Evolutionary conservation across 495 filamentous ascomycete genomes (phyloP).

Genomic region (Entonaema liquescens): DNA sequence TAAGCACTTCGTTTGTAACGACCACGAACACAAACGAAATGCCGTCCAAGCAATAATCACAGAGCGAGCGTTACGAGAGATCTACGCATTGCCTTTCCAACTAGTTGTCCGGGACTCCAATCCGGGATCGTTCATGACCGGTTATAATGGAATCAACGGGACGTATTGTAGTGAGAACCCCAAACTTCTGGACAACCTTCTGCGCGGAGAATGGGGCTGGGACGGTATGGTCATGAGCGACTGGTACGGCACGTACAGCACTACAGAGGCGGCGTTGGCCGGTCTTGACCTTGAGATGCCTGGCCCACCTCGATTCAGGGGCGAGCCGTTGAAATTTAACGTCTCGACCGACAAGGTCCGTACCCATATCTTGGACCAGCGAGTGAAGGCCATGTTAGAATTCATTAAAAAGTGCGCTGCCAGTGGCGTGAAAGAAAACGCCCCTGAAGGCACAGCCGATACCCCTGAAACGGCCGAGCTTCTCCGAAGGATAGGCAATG

Average conservation of each 20-base stretch:
- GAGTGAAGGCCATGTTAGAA: slow-evolving; percentile 69
- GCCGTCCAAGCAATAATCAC: slow-evolving; percentile 73
- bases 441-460: slow-evolving; percentile 50
- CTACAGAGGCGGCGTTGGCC: slow-evolving; percentile 70
- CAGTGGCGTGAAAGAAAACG: slow-evolving; percentile 63
- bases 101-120: slow-evolving; percentile 70
- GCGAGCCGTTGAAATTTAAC: slow-evolving; percentile 65
- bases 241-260: slow-evolving; percentile 78
- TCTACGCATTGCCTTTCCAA: slow-evolving; percentile 79
- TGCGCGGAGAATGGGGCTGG: slow-evolving; percentile 77
- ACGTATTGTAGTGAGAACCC: slow-evolving; percentile 73
- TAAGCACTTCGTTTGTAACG: slow-evolving; percentile 87
- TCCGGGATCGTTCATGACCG: slow-evolving; percentile 76
- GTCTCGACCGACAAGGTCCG: slow-evolving; percentile 66
- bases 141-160: slow-evolving; percentile 80
- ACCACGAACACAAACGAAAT: slow-evolving; percentile 77
- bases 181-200: slow-evolving; percentile 66
- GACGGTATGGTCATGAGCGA: slow-evolving; percentile 76
- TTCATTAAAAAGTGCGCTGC: slow-evolving; percentile 66
- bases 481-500: slow-evolving; percentile 71
- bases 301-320: slow-evolving; percentile 71
- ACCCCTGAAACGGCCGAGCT: slow-evolving; percentile 56
- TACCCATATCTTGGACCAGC: slow-evolving; percentile 66
- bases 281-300: slow-evolving; percentile 82
- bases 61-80: slow-evolving; percentile 76